Percentiles rank a stretch among this genome's conserved stretches.
These are phyloP conservation scores for Penicillium psychrosexuale DNA, from an alignment of 2,329 filamentous ascomycete species.

Conservation along the genomic window DNA sequence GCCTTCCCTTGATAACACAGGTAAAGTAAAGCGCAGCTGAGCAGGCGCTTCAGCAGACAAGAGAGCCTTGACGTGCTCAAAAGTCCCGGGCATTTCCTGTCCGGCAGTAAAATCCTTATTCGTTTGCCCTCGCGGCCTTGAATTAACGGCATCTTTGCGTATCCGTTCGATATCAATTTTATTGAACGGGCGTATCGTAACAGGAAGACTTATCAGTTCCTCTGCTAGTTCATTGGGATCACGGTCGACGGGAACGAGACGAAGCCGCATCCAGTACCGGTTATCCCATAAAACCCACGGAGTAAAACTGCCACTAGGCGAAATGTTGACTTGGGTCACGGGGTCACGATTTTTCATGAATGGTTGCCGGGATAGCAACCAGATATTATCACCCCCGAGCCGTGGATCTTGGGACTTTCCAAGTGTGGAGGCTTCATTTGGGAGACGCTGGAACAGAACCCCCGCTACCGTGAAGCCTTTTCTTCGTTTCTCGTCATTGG, in stretches of 20 bases:
- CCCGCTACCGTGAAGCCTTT: constrained; percentile 50
- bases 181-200: constrained; percentile 44
- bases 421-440: constrained; percentile 1
- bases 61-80: constrained; percentile 6
- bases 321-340: constrained; percentile 17
- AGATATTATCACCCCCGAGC: constrained; percentile 25
- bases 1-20: constrained; percentile 29
- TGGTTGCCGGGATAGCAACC: constrained; percentile 40
- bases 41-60: constrained; percentile 35
- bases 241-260: constrained; percentile 23
- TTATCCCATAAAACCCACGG: constrained; percentile 50
- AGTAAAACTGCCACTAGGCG: constrained; percentile 1
- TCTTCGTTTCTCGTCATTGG: constrained; percentile 18
- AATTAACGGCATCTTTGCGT: constrained; percentile 9
- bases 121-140: neutral
- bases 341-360: constrained; percentile 31
- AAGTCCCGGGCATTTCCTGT: neutral
- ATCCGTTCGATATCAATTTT: constrained; percentile 29
- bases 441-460: constrained; percentile 47
- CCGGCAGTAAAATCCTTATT: neutral
- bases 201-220: constrained; percentile 4
- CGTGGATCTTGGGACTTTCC: neutral
- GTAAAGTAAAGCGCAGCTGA: constrained; percentile 43
- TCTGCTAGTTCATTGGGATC: neutral
- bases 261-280: constrained; percentile 55